Evolutionary conservation across 768 basidiomycete genomes (phyloP).

Genomic region (Xerocomus potaroensis): DNA sequence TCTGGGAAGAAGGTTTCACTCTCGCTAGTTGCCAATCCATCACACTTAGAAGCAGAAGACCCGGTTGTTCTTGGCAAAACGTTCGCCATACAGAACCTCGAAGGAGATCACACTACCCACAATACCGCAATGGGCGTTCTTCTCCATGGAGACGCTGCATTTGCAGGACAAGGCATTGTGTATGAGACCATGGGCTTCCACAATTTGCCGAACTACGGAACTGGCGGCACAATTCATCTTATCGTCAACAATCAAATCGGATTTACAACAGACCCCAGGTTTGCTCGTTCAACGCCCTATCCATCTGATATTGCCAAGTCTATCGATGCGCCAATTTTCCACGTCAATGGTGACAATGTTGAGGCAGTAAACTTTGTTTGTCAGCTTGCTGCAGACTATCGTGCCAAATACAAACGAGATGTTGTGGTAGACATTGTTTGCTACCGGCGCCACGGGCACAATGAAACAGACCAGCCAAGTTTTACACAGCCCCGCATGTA

Average conservation of each 20-base stretch:
- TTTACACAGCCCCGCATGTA: slow-evolving; percentile 99
- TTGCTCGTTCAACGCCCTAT: slow-evolving; percentile 96
- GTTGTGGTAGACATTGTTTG: slow-evolving; percentile 98
- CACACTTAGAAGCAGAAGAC: slow-evolving; percentile 95
- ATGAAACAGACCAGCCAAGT: slow-evolving; percentile 97
- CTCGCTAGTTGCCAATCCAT: slow-evolving; percentile 97
- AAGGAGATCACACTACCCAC: slow-evolving; percentile 76
- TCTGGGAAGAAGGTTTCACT: slow-evolving; percentile 97
- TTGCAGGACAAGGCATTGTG: slow-evolving; percentile 96
- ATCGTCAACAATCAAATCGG: slow-evolving; percentile 99
- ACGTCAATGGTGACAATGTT: slow-evolving; percentile 97
- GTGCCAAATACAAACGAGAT: slow-evolving; percentile 98
- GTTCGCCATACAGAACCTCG: slow-evolving; percentile 93
- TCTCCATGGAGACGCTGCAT: slow-evolving; percentile 97
- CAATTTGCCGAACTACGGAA: slow-evolving; percentile 91
- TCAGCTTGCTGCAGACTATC: slow-evolving; percentile 96
- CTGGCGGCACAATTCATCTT: slow-evolving; percentile 96
- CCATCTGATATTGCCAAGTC: slow-evolving; percentile 98
- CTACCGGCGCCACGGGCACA: slow-evolving; percentile 99
- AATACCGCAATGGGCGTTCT: slow-evolving; percentile 91
- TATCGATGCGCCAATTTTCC: slow-evolving; percentile 98
- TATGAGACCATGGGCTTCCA: slow-evolving; percentile 99
- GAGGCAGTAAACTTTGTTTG: slow-evolving; percentile 99
- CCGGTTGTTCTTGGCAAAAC: slow-evolving; percentile 99
- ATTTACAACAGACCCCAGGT: slow-evolving; percentile 98